A percentile compares a stretch with the other conserved stretches of the same genome.
Evolutionary conservation across 495 filamentous ascomycete species (phyloP).

Genomic region (Neurospora sp.): DNA sequence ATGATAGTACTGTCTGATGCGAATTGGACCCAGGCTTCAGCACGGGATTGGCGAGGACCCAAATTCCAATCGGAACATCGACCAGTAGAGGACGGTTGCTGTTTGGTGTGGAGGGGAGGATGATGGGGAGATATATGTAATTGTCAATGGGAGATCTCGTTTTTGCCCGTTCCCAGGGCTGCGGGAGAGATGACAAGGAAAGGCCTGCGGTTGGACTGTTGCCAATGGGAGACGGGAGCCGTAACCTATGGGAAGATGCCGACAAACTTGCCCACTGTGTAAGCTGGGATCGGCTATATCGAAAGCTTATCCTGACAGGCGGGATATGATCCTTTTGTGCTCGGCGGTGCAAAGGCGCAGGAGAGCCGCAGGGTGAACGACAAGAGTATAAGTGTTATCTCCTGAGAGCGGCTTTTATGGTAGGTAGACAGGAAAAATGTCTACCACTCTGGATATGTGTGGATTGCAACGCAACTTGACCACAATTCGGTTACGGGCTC

Average conservation of each 20-base stretch:
- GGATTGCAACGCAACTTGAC: not conserved
- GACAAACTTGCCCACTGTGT: not conserved
- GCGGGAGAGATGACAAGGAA: not conserved
- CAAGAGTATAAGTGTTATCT: not conserved
- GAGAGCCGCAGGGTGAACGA: not conserved
- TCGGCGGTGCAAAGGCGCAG: not conserved
- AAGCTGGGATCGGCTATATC: not conserved
- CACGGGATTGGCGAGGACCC: not conserved
- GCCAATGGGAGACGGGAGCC: not conserved
- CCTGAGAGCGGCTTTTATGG: not conserved
- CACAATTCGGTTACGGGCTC: not conserved
- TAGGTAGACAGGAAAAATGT: not conserved
- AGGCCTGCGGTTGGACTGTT: not conserved
- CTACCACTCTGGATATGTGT: not conserved
- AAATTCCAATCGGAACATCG: not conserved
- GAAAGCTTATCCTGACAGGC: not conserved
- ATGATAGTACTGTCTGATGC: conserved; percentile 39
- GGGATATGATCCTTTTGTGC: not conserved
- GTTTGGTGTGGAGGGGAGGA: not conserved
- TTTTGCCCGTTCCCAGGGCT: not conserved
- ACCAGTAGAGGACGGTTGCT: not conserved
- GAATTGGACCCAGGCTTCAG: not conserved
- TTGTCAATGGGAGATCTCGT: not conserved
- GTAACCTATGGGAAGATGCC: not conserved
- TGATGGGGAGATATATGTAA: not conserved